A percentile compares a stretch with the other conserved stretches of the same genome.
phyloP scores from a whole-genome alignment of 768 basidiomycete genomes.

The Suillus clintonianus region DNA sequence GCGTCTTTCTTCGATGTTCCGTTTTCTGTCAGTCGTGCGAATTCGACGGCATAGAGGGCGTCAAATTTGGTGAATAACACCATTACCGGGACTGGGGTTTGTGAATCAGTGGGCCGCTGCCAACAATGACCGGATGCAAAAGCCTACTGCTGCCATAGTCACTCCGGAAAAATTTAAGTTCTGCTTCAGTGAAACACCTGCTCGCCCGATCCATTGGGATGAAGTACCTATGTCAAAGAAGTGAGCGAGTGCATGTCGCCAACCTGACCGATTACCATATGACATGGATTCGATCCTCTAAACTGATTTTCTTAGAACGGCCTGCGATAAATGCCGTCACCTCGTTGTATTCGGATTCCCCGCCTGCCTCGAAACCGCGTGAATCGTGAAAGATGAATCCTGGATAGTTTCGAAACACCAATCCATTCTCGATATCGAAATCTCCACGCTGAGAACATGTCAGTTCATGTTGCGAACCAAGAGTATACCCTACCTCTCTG shows the following conservation, averaged over 20 bases:
- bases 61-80: conserved; percentile 42
- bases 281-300: conserved; percentile 36
- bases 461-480: no score
- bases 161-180: conserved; percentile 25
- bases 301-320: conserved; percentile 13
- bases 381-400: conserved; percentile 23
- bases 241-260: background rate
- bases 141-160: conserved; percentile 7
- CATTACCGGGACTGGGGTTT: conserved; percentile 36
- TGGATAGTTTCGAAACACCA: no score
- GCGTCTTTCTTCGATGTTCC: conserved; percentile 14
- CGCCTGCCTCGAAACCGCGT: conserved; percentile 41
- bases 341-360: conserved; percentile 25
- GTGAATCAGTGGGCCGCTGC: background rate
- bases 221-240: conserved; percentile 38
- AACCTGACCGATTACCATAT: conserved; percentile 34
- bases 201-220: conserved; percentile 27
- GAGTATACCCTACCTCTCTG: no score
- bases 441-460: no score
- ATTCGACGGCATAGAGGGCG: conserved; percentile 23
- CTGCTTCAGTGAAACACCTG: conserved; percentile 29
- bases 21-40: conserved; percentile 11
- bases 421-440: no score
- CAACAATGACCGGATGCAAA: background rate
- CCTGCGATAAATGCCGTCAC: conserved; percentile 34